These are phyloP conservation scores for Paulownia fortunei DNA, from an alignment of 257 asterid species.

Conservation along the genomic window DNA sequence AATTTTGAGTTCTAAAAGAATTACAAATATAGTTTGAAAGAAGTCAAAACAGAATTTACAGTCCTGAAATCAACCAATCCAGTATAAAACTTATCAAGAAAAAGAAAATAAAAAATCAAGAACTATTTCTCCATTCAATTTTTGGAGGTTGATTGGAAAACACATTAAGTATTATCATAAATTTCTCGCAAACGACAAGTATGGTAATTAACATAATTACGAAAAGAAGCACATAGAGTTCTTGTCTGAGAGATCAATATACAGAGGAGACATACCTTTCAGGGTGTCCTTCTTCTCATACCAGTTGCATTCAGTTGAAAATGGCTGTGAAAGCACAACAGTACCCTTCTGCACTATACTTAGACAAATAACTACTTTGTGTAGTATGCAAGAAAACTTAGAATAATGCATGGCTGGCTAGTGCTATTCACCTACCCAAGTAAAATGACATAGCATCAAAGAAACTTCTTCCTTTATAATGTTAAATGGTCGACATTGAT, in stretches of 20 bases:
- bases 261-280: constrained; percentile 45
- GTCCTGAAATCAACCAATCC: not conserved
- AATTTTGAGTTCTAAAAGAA: too few species aligned
- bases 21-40: too few species aligned
- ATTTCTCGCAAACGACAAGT: constrained; percentile 15
- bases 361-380: constrained; percentile 35
- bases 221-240: constrained; percentile 6
- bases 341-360: not conserved
- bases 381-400: constrained; percentile 62
- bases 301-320: constrained; percentile 31
- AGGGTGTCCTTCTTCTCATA: constrained; percentile 21
- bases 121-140: not conserved
- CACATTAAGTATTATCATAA: constrained; percentile 5
- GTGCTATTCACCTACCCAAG: constrained; percentile 53
- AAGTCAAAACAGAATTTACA: too few species aligned
- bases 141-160: constrained; percentile 35
- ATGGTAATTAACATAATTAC: constrained; percentile 18
- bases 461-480: constrained; percentile 36
- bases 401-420: constrained; percentile 38
- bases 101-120: too few species aligned
- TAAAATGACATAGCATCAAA: constrained; percentile 59
- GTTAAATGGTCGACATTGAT: not conserved
- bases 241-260: constrained; percentile 14
- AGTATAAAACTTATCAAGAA: not conserved
- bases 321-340: constrained; percentile 24